Base-by-base conservation (phyloP, 352 stramenopile species). In the Phytopythium cucurbitacearum region DNA sequence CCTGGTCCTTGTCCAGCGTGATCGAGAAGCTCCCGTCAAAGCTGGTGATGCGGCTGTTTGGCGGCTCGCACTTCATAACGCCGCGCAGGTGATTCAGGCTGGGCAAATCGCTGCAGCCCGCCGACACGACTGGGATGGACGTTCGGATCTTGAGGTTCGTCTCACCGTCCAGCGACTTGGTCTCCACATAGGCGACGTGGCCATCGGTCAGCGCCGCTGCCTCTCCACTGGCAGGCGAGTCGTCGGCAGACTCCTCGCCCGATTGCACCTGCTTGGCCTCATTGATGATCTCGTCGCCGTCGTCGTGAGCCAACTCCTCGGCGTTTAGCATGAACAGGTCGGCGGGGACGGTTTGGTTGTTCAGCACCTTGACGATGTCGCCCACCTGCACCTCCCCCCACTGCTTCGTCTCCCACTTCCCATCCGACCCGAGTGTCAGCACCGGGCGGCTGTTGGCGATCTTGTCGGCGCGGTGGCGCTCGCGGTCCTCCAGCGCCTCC, bases 81-180 rank as follows among this genome's bases (percentile, higher is more conserved):
- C 77, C 80, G 15, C 68, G 69, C 46, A 95, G 46, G 35, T 56
- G 43, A 13, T 76, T 71, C 33, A 91, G 62, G 10, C 60, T 53
- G 12, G 52, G 65, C 28, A 58, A 58, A 47, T 63, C 54, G 32
- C 38, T 45, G 33, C 64, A 80, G 3, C 84, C 48, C 0, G 56
- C 45, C 32, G 74, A 64, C 21, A 90, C 51, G 6, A 87, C 48
- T 11, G 76, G 73, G 16, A 91, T 88, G 12, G 74, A 79, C 2
- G 78, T 85, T 7, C 82, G 84, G 46, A 94, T 87, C 56, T 94
- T 94, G 5, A 94, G 59, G 35, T 94, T 91, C 10, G 84, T 94
- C 60, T 94, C 84, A 10, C 84, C 84, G 51, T 94, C 84, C 33
- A 94, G 56, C 9, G 81, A 91, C 57, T 94, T 94, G 34, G 84